phyloP scores from a whole-genome alignment of 2,329 filamentous ascomycete species.

The Cladosporium oxysporum region DNA sequence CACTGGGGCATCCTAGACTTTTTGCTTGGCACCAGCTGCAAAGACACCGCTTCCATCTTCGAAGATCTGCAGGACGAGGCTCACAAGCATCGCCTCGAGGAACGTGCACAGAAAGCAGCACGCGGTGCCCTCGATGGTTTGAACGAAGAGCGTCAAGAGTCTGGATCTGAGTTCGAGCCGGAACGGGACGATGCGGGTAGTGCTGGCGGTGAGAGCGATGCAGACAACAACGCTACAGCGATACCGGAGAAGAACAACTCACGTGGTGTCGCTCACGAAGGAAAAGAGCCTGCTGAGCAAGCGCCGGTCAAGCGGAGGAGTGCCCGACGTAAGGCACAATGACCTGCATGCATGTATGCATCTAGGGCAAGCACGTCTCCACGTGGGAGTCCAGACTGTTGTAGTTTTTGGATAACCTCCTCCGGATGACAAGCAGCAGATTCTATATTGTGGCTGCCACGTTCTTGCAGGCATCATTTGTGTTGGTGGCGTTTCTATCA shows the following conservation, averaged over 20 bases:
- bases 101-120: constrained; percentile 41
- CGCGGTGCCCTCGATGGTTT: constrained; percentile 31
- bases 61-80: constrained; percentile 58
- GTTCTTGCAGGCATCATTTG: neutral
- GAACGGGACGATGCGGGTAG: constrained; percentile 8
- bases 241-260: neutral
- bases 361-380: neutral
- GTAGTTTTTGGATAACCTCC: neutral
- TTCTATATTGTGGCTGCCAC: neutral
- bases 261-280: constrained; percentile 12
- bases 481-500: neutral
- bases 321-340: constrained; percentile 14
- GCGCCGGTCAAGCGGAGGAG: constrained; percentile 21
- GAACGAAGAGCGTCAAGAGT: constrained; percentile 17
- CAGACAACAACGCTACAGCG: neutral
- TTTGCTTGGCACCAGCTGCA: constrained; percentile 54
- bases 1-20: constrained; percentile 65
- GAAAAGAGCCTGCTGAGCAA: constrained; percentile 10
- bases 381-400: neutral
- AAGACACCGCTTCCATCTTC: constrained; percentile 53
- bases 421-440: neutral
- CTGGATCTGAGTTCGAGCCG: constrained; percentile 3
- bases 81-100: constrained; percentile 56
- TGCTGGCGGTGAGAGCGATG: neutral
- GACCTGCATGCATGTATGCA: neutral